A percentile compares a stretch with the other conserved stretches of the same genome.
Conservation (phyloP, 306 rosid species). For the Malus fusca region DNA sequence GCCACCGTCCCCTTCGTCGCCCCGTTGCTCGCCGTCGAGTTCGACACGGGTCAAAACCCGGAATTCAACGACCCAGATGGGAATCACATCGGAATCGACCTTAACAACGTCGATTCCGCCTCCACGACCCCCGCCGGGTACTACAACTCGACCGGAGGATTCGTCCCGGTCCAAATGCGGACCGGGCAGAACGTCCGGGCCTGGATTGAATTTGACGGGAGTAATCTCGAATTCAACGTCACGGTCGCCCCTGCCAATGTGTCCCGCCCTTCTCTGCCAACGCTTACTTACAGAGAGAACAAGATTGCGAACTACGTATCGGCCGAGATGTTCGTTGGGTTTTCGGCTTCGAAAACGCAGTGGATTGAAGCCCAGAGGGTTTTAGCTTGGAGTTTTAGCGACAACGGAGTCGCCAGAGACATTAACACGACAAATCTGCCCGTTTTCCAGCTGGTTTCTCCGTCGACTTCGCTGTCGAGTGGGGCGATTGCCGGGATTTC, state of each 20-base stretch:
- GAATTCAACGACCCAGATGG: constrained; percentile 69
- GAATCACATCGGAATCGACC: constrained; percentile 78
- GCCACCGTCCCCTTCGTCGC: constrained; percentile 25
- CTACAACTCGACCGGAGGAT: constrained; percentile 37
- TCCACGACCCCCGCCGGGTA: constrained; percentile 30
- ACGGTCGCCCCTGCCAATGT: constrained; percentile 57
- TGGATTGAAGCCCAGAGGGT: constrained; percentile 77
- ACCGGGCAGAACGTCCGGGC: constrained; percentile 57
- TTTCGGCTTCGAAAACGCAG: constrained; percentile 69
- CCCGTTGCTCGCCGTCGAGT: constrained; percentile 75
- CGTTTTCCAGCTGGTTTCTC: constrained; percentile 23
- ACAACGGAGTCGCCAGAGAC: constrained; percentile 48
- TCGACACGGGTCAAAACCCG: constrained; percentile 73
- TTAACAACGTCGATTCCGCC: constrained; percentile 40
- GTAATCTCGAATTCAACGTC: constrained; percentile 42
- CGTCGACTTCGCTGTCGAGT: constrained; percentile 34
- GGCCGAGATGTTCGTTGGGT: constrained; percentile 72
- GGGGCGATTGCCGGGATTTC: constrained; percentile 54
- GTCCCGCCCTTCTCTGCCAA: constrained; percentile 48
- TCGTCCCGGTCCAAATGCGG: constrained; percentile 56
- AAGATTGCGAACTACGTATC: constrained; percentile 54
- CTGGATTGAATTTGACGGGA: constrained; percentile 76
- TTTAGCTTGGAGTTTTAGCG: constrained; percentile 87
- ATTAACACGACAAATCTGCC: constrained; percentile 57
- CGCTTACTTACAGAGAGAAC: constrained; percentile 35